phyloP scores from a whole-genome alignment of 805 yeast genomes.

The Suhomyces sp. region DNA sequence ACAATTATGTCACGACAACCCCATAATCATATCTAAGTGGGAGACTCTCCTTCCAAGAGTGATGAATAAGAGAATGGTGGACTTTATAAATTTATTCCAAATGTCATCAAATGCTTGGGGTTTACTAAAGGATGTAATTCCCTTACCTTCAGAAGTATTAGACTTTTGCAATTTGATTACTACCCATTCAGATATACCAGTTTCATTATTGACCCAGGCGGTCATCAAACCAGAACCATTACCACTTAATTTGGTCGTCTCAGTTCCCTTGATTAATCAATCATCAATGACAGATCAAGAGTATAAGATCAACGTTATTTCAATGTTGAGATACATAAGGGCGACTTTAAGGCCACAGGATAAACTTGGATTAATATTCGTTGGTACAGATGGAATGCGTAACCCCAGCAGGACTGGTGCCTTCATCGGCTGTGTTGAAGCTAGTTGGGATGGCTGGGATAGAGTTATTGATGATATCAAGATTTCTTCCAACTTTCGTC shows the following conservation, averaged over 20 bases:
- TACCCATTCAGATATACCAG: conserved; percentile 43
- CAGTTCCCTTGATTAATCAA: conserved; percentile 41
- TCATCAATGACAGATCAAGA: conserved; percentile 23
- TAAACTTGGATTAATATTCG: conserved; percentile 46
- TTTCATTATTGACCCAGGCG: conserved; percentile 34
- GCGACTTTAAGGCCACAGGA: conserved; percentile 36
- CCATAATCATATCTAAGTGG: conserved; percentile 43
- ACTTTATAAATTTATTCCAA: conserved; percentile 32
- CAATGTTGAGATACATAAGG: conserved; percentile 25
- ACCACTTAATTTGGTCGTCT: conserved; percentile 43
- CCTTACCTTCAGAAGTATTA: conserved; percentile 40
- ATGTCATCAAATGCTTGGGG: conserved; percentile 54
- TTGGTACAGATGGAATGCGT: conserved; percentile 47
- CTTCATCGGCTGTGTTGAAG: conserved; percentile 46
- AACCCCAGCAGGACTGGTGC: conserved; percentile 37
- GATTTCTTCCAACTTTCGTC: conserved; percentile 20
- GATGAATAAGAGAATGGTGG: conserved; percentile 10
- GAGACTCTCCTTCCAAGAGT: conserved; percentile 25
- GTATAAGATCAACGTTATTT: conserved; percentile 24
- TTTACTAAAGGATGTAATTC: conserved; percentile 28
- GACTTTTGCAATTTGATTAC: conserved; percentile 36
- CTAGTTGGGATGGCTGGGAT: conserved; percentile 51
- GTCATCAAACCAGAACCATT: conserved; percentile 40
- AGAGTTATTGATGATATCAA: conserved; percentile 39
- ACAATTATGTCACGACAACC: conserved; percentile 28